Base-by-base conservation (phyloP, 2,329 filamentous ascomycete species). In the Biscogniauxia marginata region DNA sequence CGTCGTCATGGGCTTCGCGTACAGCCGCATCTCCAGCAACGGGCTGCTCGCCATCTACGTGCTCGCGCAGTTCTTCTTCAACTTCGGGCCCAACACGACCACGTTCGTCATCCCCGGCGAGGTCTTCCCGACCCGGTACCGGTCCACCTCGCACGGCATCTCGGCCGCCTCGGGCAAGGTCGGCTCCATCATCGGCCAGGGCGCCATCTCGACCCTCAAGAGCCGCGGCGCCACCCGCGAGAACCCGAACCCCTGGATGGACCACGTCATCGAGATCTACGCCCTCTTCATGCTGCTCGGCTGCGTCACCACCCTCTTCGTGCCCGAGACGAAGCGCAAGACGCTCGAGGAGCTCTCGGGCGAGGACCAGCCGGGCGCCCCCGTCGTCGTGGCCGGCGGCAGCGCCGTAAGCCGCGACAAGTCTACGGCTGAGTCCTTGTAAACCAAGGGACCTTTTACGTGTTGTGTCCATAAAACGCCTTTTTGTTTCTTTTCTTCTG, bases 201-300 rank as follows among this genome's bases (percentile, higher is more conserved):
- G 80, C 44, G 82, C 83, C 65, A 83, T 85, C 63, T 78, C 81
- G 2, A 80, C 77, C 11, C 77, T 85, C 16, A 75, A 80, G 49
- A 79, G 77, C 9, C 69, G 69, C 13, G 76, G 77, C n/a, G 77
- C 74, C 16, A 74, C 75, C 30, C 55, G 62, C 7, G 61, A 52
- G 2, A 74, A 76, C 59, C 61, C 67, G 0, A 66, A 70, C 16
- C 88, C 87, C 1, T 92, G 88, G 89, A 81, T 92, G 72, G 80
- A 91, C 74, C 88, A 91, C 71, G 88, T 91, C 44, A 84, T 92
- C 68, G 78, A 90, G 78, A 91, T 91, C 65, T 83, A 81, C 67
- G 87, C 88, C 5, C 78, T 90, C 23, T 91, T 93, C 79, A 92
- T 91, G 89, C 79, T 91, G 30, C 77, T 84, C 56, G 89, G 89